phyloP scores from a whole-genome alignment of 768 basidiomycete genomes.

The Brasilioporus rufonigricans region DNA sequence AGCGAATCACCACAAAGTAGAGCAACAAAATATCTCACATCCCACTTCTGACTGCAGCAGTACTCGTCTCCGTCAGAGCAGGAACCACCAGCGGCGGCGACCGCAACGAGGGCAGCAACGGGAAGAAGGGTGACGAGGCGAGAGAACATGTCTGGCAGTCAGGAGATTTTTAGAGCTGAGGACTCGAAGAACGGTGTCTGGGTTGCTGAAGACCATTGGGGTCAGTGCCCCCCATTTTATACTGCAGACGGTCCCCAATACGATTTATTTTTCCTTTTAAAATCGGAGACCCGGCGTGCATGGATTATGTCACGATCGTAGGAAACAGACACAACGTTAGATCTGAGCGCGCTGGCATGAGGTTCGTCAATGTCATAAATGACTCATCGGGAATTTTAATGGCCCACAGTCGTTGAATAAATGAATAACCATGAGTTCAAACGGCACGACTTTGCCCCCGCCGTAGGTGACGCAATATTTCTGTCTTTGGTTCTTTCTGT shows the following conservation, averaged over 20 bases:
- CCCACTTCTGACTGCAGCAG: neutral
- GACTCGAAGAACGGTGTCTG: neutral
- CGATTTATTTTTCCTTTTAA: no score
- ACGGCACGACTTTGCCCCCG: no score
- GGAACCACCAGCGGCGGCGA: neutral
- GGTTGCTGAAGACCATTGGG: neutral
- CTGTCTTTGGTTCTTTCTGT: no score
- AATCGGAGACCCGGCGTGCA: no score
- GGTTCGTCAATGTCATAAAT: no score
- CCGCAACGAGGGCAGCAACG: constrained; percentile 14
- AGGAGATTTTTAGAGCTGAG: neutral
- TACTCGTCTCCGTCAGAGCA: neutral
- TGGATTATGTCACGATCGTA: no score
- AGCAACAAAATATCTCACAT: neutral
- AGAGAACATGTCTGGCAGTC: constrained; percentile 1
- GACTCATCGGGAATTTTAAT: no score
- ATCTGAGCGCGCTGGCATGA: no score
- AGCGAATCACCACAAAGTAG: neutral
- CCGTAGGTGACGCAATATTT: no score
- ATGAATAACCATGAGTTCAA: no score
- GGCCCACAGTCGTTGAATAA: no score
- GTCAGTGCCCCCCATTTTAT: neutral
- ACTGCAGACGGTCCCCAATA: neutral
- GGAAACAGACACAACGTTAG: no score
- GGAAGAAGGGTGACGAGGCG: constrained; percentile 6